These are phyloP conservation scores for Funneliformis caledonium DNA, from an alignment of 371 early-diverging fungal species.

Conservation along the genomic window DNA sequence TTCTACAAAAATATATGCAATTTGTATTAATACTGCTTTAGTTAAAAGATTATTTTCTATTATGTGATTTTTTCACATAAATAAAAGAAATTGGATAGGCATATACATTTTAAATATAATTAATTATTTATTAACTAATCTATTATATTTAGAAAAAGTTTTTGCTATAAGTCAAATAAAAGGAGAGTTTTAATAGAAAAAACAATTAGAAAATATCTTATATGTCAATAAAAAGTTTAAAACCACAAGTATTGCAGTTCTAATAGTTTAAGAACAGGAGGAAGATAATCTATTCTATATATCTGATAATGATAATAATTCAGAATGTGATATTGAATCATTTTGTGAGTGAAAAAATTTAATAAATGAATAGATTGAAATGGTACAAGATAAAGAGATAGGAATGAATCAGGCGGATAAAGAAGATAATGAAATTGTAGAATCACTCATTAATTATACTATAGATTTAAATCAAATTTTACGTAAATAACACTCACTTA, in stretches of 20 bases:
- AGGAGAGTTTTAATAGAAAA: not conserved
- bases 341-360: conserved; percentile 3
- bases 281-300: not conserved
- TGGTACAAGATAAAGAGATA: not conserved
- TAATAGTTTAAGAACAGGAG: not conserved
- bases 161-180: conserved; percentile 21
- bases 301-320: not conserved
- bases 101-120: not conserved
- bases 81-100: not conserved
- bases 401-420: not conserved
- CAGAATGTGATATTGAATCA: not conserved
- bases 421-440: not conserved
- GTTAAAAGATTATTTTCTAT: not conserved
- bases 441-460: not conserved
- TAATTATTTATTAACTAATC: not conserved
- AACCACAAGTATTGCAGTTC: not conserved
- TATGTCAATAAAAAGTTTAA: not conserved
- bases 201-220: not conserved
- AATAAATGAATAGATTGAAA: conserved; percentile 9
- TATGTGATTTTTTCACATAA: not conserved
- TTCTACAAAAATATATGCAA: not conserved
- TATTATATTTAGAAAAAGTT: conserved; percentile 1
- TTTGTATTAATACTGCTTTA: conserved; percentile 16
- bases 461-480: not conserved
- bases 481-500: not conserved